phyloP scores from a whole-genome alignment of 1,139 yeast species.

The Candida neerlandica region DNA sequence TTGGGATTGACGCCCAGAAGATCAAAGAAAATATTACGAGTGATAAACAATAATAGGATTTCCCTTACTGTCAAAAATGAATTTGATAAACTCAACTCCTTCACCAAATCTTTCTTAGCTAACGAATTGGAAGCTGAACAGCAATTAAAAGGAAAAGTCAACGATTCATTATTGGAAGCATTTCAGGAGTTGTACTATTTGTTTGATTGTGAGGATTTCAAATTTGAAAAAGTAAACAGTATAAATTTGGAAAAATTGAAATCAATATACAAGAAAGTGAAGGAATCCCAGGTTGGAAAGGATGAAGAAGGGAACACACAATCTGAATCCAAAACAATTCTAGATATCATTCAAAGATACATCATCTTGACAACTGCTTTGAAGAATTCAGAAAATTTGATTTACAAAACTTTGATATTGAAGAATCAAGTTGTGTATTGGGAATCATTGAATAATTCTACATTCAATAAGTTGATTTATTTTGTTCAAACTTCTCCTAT shows the following conservation, averaged over 20 bases:
- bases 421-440: constrained; percentile 42
- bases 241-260: constrained; percentile 19
- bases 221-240: constrained; percentile 19
- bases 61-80: constrained; percentile 15
- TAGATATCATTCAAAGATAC: constrained; percentile 28
- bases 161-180: constrained; percentile 26
- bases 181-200: constrained; percentile 29
- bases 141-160: constrained; percentile 21
- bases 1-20: constrained; percentile 17
- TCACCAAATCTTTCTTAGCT: constrained; percentile 16
- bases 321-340: constrained; percentile 9
- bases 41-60: constrained; percentile 19
- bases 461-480: constrained; percentile 30
- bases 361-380: constrained; percentile 27
- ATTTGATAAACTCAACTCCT: constrained; percentile 14
- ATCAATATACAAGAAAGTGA: constrained; percentile 14
- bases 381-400: constrained; percentile 35
- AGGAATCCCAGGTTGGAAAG: neutral
- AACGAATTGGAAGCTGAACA: constrained; percentile 14
- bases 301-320: neutral
- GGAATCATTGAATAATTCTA: constrained; percentile 32
- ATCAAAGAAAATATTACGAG: constrained; percentile 13
- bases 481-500: constrained; percentile 39
- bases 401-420: constrained; percentile 37
- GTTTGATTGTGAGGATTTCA: constrained; percentile 28